These are phyloP conservation scores for Quillaja saponaria DNA, from an alignment of 306 rosid species.

Conservation along the genomic window DNA sequence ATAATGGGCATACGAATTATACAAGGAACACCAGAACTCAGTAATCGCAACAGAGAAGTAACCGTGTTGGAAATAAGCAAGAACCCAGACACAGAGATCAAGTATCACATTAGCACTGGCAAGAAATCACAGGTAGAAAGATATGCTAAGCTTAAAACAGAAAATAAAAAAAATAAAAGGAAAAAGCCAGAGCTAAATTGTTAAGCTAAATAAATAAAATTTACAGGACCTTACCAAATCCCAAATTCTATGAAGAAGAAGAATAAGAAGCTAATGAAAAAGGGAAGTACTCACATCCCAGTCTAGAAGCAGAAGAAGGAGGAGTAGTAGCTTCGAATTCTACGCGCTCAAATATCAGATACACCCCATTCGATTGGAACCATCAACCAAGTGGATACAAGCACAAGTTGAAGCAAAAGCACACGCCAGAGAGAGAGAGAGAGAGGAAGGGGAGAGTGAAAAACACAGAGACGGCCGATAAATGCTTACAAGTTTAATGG, in stretches of 20 bases:
- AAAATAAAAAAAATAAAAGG: not conserved
- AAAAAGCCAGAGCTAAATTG: constrained; percentile 16
- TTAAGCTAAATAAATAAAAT: constrained; percentile 27
- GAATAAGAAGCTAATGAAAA: constrained; percentile 9
- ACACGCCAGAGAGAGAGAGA: constrained; percentile 18
- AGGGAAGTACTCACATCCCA: constrained; percentile 28
- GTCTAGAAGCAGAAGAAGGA: constrained; percentile 34
- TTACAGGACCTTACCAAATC: constrained; percentile 13
- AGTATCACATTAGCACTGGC: constrained; percentile 5
- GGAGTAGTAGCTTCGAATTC: constrained; percentile 37
- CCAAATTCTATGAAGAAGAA: constrained; percentile 21
- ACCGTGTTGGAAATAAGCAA: constrained; percentile 13
- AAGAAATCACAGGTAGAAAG: constrained; percentile 14
- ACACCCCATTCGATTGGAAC: constrained; percentile 65
- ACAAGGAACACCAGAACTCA: constrained; percentile 35
- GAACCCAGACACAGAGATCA: constrained; percentile 31
- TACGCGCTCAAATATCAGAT: constrained; percentile 26
- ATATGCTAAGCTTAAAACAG: not conserved
- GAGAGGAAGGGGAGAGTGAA: not conserved
- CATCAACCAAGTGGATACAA: constrained; percentile 56
- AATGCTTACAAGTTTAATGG: constrained; percentile 43
- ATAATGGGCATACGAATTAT: constrained; percentile 17
- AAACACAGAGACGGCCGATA: constrained; percentile 27
- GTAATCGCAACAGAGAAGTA: constrained; percentile 27
- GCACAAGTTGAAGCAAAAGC: constrained; percentile 36